A percentile compares a stretch with the other conserved stretches of the same genome.
These are phyloP conservation scores for Podaxis sp. DNA, from an alignment of 768 basidiomycete species.

Conservation along the genomic window DNA sequence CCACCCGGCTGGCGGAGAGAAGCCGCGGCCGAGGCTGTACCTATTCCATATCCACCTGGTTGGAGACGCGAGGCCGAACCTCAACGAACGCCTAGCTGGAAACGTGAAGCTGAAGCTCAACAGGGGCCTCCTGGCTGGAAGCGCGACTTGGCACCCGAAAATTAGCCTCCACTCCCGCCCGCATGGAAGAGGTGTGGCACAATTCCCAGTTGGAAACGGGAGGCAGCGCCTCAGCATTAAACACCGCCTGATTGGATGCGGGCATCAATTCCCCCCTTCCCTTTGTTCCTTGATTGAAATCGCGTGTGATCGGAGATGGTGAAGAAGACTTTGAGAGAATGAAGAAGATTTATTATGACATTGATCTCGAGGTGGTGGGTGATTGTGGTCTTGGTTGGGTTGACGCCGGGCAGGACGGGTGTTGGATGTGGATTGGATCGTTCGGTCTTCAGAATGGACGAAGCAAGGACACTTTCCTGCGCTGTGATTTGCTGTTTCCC, in stretches of 20 bases:
- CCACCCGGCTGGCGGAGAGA: too few species aligned
- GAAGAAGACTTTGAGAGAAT: background rate
- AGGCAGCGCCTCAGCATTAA: conserved; percentile 1
- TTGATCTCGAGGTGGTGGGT: background rate
- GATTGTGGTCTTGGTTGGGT: background rate
- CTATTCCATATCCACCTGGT: too few species aligned
- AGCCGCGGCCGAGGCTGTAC: too few species aligned
- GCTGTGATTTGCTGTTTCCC: background rate
- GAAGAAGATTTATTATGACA: background rate
- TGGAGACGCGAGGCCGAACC: conserved; percentile 24
- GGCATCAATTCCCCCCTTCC: background rate
- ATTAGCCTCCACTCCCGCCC: background rate
- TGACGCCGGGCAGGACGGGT: background rate
- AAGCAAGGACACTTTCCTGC: background rate
- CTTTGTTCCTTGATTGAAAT: background rate
- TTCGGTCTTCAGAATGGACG: background rate
- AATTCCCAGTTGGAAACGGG: too few species aligned
- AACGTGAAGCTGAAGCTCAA: conserved; percentile 9
- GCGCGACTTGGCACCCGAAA: background rate
- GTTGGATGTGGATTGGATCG: background rate
- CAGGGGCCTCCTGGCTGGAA: conserved; percentile 8
- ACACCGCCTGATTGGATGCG: conserved; percentile 1
- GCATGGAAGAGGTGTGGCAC: conserved; percentile 22
- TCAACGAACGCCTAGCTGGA: conserved; percentile 16
- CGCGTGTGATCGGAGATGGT: background rate